These are phyloP conservation scores for Parastagonospora nodorum DNA, from an alignment of 2,329 filamentous ascomycete genomes.

Conservation along the genomic window DNA sequence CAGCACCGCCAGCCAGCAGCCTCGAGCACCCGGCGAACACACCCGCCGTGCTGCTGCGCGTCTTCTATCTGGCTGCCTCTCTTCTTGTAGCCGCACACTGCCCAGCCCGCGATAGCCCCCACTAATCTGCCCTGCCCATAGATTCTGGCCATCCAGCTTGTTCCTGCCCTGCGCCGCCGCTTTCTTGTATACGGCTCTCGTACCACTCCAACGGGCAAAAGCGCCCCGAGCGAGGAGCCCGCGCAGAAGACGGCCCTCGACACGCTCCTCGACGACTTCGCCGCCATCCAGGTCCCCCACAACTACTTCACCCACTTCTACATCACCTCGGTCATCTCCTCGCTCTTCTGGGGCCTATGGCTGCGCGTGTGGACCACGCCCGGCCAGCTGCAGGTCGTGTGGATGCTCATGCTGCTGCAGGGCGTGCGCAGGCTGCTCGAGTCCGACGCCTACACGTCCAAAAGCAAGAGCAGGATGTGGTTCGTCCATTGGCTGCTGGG, in stretches of 20 bases:
- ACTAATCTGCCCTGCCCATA: conserved; percentile 43
- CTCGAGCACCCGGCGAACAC: conserved; percentile 9
- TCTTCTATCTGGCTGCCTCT: conserved; percentile 45
- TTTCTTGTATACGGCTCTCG: conserved; percentile 67
- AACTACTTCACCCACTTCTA: conserved; percentile 92
- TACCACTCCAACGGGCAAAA: conserved; percentile 32
- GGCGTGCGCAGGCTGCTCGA: conserved; percentile 78
- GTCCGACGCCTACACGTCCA: conserved; percentile 68
- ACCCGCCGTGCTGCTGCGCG: conserved; percentile 35
- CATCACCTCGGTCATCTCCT: conserved; percentile 69
- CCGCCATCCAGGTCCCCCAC: conserved; percentile 74
- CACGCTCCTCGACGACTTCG: conserved; percentile 55
- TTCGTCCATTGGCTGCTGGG: conserved; percentile 82
- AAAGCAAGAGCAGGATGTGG: conserved; percentile 81
- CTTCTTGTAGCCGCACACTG: conserved; percentile 46
- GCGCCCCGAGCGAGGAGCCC: conserved; percentile 3
- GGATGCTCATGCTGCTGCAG: conserved; percentile 76
- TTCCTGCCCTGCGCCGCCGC: conserved; percentile 58
- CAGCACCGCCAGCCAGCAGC: conserved; percentile 3
- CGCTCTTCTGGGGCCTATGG: conserved; percentile 75
- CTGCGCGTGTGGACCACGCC: conserved; percentile 51
- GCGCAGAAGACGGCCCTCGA: conserved; percentile 13
- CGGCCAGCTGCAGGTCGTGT: conserved; percentile 68
- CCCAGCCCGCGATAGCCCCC: conserved; percentile 15
- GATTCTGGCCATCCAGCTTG: conserved; percentile 57